Evolutionary conservation across 139 green algal species (phyloP).

Genomic region (Yamagishiella unicocca): DNA sequence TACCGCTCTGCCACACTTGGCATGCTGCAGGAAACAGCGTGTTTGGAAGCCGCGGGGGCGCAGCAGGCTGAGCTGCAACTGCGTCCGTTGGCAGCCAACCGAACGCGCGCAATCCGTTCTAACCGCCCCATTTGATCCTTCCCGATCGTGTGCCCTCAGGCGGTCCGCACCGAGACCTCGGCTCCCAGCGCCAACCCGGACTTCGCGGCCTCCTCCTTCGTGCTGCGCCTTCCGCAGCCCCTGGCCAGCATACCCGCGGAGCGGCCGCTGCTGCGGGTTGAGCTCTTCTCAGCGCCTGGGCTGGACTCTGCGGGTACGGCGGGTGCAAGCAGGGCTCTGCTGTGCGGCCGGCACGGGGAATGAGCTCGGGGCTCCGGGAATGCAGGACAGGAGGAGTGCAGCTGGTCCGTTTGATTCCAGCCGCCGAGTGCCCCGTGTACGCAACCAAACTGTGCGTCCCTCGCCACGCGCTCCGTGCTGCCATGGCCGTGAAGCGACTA

Average conservation of each 20-base stretch:
- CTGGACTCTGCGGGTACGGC: neutral
- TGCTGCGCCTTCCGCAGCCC: constrained; percentile 52
- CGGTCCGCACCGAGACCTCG: constrained; percentile 57
- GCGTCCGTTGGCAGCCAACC: neutral
- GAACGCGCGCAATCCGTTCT: neutral
- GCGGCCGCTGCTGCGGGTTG: constrained; percentile 42
- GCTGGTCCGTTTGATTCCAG: no score
- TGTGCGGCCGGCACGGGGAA: no score
- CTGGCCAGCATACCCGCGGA: constrained; percentile 16
- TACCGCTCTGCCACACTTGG: neutral
- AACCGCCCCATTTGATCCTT: neutral
- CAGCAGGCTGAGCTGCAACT: neutral
- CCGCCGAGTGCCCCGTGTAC: no score
- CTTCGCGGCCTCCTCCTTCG: constrained; percentile 52
- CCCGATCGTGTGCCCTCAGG: neutral
- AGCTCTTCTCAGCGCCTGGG: constrained; percentile 14
- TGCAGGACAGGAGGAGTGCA: no score
- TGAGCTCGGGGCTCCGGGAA: no score
- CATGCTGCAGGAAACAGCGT: neutral
- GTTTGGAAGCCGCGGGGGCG: neutral
- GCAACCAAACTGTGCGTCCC: no score
- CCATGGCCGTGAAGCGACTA: no score
- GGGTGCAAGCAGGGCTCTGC: no score
- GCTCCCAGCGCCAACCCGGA: constrained; percentile 48
- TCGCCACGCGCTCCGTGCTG: no score